Conservation (phyloP, 345 rosid genomes). For the Carallia pectinifolia region DNA sequence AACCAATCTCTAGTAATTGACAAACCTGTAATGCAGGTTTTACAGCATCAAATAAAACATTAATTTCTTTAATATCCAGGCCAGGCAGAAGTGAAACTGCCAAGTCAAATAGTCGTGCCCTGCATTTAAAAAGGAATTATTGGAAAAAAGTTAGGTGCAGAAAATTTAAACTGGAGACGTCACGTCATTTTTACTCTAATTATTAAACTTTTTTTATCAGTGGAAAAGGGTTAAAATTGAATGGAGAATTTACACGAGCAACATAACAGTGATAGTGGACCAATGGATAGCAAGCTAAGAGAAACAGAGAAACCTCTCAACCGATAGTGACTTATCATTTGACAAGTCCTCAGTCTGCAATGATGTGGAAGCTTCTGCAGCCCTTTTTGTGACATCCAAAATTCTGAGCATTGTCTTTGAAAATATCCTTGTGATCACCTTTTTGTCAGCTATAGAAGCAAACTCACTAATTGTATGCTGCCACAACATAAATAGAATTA, state of each 20-base stretch:
- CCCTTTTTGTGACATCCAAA: conserved; percentile 59
- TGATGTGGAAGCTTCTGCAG: conserved; percentile 41
- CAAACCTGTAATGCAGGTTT: conserved; percentile 80
- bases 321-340: conserved; percentile 40
- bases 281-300: background rate
- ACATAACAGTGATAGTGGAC: too few relatives aligned
- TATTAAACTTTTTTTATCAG: too few relatives aligned
- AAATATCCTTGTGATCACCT: conserved; percentile 49
- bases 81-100: conserved; percentile 82
- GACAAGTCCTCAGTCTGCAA: conserved; percentile 56
- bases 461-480: conserved; percentile 78
- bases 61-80: conserved; percentile 52
- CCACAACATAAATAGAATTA: conserved; percentile 18
- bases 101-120: conserved; percentile 77
- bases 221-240: too few relatives aligned
- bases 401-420: conserved; percentile 65
- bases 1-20: background rate
- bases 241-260: too few relatives aligned
- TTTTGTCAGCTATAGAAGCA: conserved; percentile 75
- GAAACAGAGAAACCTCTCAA: conserved; percentile 47
- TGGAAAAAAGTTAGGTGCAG: too few relatives aligned
- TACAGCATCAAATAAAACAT: conserved; percentile 55
- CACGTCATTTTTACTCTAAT: too few relatives aligned
- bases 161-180: too few relatives aligned
- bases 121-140: conserved; percentile 36